phyloP scores from a whole-genome alignment of 2,329 filamentous ascomycete species.

The Fusarium algeriense region DNA sequence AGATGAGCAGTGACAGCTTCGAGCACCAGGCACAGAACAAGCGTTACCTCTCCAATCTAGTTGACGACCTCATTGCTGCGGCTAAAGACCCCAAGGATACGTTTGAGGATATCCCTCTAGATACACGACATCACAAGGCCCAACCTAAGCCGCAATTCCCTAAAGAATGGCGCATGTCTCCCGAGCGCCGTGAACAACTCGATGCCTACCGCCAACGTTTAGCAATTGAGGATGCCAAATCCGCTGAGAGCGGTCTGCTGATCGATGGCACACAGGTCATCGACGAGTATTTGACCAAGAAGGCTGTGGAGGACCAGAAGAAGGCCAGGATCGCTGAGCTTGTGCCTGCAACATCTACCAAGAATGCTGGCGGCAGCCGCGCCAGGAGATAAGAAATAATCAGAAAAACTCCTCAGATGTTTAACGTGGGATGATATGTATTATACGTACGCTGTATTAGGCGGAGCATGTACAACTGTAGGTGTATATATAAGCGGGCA shows the following conservation, averaged over 20 bases:
- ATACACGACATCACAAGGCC: constrained; percentile 85
- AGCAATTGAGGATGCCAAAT: constrained; percentile 66
- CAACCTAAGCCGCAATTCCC: constrained; percentile 80
- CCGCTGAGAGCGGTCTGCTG: constrained; percentile 64
- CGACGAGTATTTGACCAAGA: constrained; percentile 52
- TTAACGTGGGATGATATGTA: constrained; percentile 40
- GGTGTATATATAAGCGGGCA: constrained; percentile 44
- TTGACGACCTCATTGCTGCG: constrained; percentile 78
- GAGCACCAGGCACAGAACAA: constrained; percentile 96
- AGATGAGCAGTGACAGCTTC: constrained; percentile 92
- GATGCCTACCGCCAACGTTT: constrained; percentile 68
- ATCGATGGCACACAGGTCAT: constrained; percentile 70
- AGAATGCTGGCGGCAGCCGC: constrained; percentile 33
- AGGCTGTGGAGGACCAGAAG: constrained; percentile 51
- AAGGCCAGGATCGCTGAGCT: constrained; percentile 51
- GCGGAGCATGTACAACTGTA: constrained; percentile 45
- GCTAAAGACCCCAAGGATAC: constrained; percentile 83
- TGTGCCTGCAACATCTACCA: constrained; percentile 44
- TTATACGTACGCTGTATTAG: constrained; percentile 42
- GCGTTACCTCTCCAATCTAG: constrained; percentile 85
- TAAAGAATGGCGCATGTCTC: constrained; percentile 82
- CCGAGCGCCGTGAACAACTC: constrained; percentile 74
- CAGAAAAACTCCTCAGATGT: background rate
- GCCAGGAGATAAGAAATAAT: constrained; percentile 40
- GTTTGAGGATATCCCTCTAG: constrained; percentile 90